Percentiles rank a stretch among this genome's conserved stretches.
phyloP scores from a whole-genome alignment of 805 yeast genomes.

The Hanseniaspora clermontiae region DNA sequence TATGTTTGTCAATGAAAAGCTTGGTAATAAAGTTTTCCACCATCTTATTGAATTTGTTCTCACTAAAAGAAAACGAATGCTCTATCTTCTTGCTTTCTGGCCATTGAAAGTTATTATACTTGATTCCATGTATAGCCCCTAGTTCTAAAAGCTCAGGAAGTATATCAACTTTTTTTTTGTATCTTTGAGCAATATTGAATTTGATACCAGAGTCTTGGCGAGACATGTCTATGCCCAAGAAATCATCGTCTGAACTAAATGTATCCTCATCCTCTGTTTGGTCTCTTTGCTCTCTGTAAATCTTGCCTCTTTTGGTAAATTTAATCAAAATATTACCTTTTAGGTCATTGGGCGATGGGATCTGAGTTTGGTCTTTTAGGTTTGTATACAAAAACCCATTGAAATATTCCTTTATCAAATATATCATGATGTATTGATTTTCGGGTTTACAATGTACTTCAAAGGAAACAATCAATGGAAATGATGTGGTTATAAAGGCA shows the following conservation, averaged over 20 bases:
- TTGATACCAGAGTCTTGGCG: conserved; percentile 23
- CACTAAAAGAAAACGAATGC: conserved; percentile 81
- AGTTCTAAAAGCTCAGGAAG: conserved; percentile 20
- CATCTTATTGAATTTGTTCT: conserved; percentile 52
- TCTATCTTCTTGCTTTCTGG: conserved; percentile 72
- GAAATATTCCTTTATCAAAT: conserved; percentile 41
- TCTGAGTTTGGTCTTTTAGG: conserved; percentile 18
- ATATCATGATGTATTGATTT: conserved; percentile 51
- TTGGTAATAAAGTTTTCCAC: conserved; percentile 46
- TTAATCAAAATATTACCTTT: conserved; percentile 64
- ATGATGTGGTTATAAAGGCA: conserved; percentile 78
- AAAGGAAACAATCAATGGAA: conserved; percentile 72
- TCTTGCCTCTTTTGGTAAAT: conserved; percentile 44
- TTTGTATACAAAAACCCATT: conserved; percentile 41
- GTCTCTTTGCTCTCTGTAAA: conserved; percentile 27
- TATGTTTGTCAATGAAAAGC: conserved; percentile 59
- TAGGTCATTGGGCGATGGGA: conserved; percentile 67
- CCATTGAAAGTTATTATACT: conserved; percentile 67
- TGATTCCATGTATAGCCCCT: conserved; percentile 47
- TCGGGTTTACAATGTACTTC: conserved; percentile 67
- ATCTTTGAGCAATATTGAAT: conserved; percentile 9
- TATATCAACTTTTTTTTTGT: conserved; percentile 19
- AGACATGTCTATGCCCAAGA: conserved; percentile 27
- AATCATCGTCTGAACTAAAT: conserved; percentile 8
- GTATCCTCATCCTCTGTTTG: conserved; percentile 29